Percentiles rank a stretch among this genome's conserved stretches.
Conservation (phyloP, 768 basidiomycete species). For the Paxillus rubicundulus region DNA sequence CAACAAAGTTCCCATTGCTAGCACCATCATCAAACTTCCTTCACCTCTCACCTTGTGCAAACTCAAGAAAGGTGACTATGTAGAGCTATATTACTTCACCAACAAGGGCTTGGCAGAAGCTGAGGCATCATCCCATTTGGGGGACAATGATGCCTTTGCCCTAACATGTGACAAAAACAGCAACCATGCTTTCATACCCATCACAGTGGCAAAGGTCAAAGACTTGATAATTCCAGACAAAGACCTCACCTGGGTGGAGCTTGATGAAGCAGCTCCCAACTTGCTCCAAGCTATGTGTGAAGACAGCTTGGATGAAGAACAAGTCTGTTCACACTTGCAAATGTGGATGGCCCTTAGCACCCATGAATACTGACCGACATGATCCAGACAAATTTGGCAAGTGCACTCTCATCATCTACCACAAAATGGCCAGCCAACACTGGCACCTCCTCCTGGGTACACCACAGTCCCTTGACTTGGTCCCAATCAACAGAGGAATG, state of each 20-base stretch:
- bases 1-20: background rate
- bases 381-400: background rate
- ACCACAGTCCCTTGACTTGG: background rate
- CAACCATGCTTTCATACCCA: background rate
- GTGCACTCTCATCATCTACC: background rate
- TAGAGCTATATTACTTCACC: background rate
- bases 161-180: background rate
- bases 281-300: background rate
- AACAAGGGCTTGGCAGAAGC: background rate
- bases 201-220: background rate
- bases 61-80: background rate
- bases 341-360: too few relatives aligned
- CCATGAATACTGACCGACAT: too few relatives aligned
- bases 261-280: background rate
- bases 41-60: background rate
- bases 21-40: background rate
- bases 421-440: background rate
- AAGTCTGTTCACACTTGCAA: too few relatives aligned
- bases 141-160: background rate
- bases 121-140: background rate
- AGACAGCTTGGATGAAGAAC: background rate
- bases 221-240: background rate
- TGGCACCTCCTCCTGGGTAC: background rate
- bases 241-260: background rate
- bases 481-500: background rate